Evolutionary conservation across 1,284 basidiomycete genomes (phyloP), one percentile per base, ranked within the genome.

Genomic region (Microbotryum silenes-acaulis): DNA sequence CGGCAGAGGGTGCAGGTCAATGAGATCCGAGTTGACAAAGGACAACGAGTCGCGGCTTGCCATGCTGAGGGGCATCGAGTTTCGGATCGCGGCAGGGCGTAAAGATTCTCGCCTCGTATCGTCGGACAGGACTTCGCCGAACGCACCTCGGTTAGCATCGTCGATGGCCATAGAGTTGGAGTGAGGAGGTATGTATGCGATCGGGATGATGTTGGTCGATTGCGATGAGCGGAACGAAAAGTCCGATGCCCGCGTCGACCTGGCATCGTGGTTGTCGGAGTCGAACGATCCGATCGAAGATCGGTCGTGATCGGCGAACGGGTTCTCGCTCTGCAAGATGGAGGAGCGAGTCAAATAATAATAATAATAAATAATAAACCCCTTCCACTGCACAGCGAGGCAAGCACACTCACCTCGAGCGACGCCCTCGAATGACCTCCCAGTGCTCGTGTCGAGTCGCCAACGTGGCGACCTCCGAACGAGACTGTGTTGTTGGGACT

Each of bases 151-250:
- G 18, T 60, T 54, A 1, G 60, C 65, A 54, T 72, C 71, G 8
- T 64, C 67, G 53, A 70, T 57, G 5, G 70, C 64, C 10, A 70
- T 50, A 23, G 69, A 70, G 25, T 63, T 64, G 7, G 70, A 66
- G 55, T 72, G 72, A 2, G 72, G 70, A 12, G 72, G 72, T 33
- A 72, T 71, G 62, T 72, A 72, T 51, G 72, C 72, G 59, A 72
- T 72, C 9, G 72, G 71, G 51, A 72, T 72, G 47, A 72, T 69
- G 61, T 70, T 71, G 45, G 71, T 72, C 18, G 69, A 70, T 51
- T 67, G 70, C 1, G 71, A 72, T 20, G 71, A 72, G 56, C 71
- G 67, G 63, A 71, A 72, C 2, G 70, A 68, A 56, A 62, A 68
- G 37, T 69, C 65, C 10, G 67, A 69, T 23, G 61, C 61, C 56